Evolutionary conservation across 805 yeast species (phyloP), one percentile per base, ranked within the genome.

Genomic region (Torulaspora franciscae): DNA sequence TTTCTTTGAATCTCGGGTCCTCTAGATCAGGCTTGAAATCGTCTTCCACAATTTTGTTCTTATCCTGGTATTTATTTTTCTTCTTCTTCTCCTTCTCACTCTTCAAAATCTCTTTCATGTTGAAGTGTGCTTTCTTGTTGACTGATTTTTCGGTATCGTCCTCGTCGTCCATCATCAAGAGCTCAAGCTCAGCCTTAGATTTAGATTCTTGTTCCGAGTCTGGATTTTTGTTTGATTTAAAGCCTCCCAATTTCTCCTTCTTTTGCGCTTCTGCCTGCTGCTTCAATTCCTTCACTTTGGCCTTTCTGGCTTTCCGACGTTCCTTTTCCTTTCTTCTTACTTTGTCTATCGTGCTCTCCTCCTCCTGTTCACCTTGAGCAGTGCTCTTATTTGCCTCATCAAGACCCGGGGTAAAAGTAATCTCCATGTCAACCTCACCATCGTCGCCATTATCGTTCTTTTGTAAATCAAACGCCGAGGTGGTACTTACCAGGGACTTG

Each of bases 361-460:
- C 85, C 32, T 68, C 85, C 32, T 68, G 70, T 11, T 70, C 79
- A 22, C 58, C 72, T 8, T 63, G 58, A 19, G 62, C 56, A 2
- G 51, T 53, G 15, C 45, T 52, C 2, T 57, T 67, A 32, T 58
- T 68, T 15, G 61, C 68, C 24, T 73, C 79, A 36, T 75, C 76
- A 42, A 89, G 67, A 3, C 87, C 97, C 2, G 98, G 96, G 30
- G 90, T 88, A 66, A 93, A 93, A 0, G 97, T 89, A 56, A 93
- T 86, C 64, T 93, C 98, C 88, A 93, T 85, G 58, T 89, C 96
- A 24, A 85, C 83, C 38, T 80, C 91, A 39, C 72, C 83, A 24
- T 79, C 82, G 13, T 69, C 75, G 10, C 69, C 76, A 9, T 63
- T 70, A 10, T 55, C 62, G 17, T 48, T 37, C n/a, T 41, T 5